These are phyloP conservation scores for Aspergillus incahuasiensis DNA, from an alignment of 495 filamentous ascomycete species.

Conservation along the genomic window DNA sequence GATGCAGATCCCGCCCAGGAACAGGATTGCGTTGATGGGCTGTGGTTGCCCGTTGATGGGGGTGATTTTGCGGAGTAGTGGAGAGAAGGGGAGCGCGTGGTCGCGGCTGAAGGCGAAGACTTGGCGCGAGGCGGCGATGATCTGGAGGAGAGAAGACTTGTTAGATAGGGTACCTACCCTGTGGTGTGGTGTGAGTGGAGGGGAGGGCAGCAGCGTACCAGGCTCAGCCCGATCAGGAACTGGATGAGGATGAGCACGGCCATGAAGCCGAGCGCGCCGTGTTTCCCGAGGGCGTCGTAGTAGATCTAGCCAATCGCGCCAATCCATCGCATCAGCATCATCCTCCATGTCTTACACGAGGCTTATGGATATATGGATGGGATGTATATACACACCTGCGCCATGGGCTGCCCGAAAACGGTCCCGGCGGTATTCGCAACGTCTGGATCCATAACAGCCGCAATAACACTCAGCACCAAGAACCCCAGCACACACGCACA, in stretches of 20 bases:
- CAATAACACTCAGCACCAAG: constrained; percentile 48
- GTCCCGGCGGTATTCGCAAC: constrained; percentile 29
- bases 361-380: no score
- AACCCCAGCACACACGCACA: constrained; percentile 48
- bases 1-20: constrained; percentile 45
- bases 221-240: constrained; percentile 43
- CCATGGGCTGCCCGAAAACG: constrained; percentile 44
- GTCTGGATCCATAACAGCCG: constrained; percentile 36
- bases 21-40: constrained; percentile 52
- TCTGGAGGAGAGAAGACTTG: no score
- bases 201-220: constrained; percentile 24
- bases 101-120: constrained; percentile 56
- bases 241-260: constrained; percentile 38
- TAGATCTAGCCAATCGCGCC: no score
- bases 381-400: constrained; percentile 26
- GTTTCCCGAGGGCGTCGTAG: constrained; percentile 43
- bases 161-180: not conserved
- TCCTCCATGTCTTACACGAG: no score
- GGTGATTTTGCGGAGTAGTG: constrained; percentile 50
- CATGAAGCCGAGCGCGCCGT: constrained; percentile 45
- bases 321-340: not conserved
- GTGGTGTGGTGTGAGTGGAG: constrained; percentile 24
- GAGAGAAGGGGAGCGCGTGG: constrained; percentile 54
- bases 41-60: constrained; percentile 45
- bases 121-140: constrained; percentile 51